phyloP scores from a whole-genome alignment of 2,329 filamentous ascomycete genomes.

The Fusarium foetens region DNA sequence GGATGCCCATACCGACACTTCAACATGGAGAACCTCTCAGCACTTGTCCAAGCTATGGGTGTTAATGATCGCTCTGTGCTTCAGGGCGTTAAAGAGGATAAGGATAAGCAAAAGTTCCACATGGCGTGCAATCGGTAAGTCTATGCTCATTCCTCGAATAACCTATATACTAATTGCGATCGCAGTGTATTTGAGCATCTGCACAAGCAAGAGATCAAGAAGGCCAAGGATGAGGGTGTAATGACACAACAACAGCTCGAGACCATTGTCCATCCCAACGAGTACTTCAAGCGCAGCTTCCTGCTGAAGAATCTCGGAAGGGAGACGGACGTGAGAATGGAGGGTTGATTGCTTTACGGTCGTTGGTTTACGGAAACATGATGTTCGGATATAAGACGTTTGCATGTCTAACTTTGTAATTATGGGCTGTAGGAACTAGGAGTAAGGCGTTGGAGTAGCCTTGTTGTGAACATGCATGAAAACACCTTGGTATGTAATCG shows the following conservation, averaged over 20 bases:
- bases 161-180: slow-evolving; percentile 1
- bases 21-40: slow-evolving; percentile 83
- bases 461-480: slow-evolving; percentile 2
- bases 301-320: slow-evolving; percentile 81
- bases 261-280: slow-evolving; percentile 96
- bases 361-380: slow-evolving; percentile 28
- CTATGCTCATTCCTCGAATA: too few species aligned
- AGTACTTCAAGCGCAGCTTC: slow-evolving; percentile 96
- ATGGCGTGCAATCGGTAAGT: slow-evolving; percentile 90
- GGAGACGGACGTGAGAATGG: slow-evolving; percentile 67
- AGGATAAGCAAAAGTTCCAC: slow-evolving; percentile 88
- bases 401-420: slow-evolving; percentile 16
- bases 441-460: slow-evolving; percentile 38
- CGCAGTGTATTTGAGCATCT: slow-evolving; percentile 84
- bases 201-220: slow-evolving; percentile 82
- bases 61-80: slow-evolving; percentile 81
- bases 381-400: slow-evolving; percentile 26
- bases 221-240: slow-evolving; percentile 77
- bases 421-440: slow-evolving; percentile 21
- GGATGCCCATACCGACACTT: slow-evolving; percentile 98
- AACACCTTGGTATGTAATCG: background rate
- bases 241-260: slow-evolving; percentile 83
- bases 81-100: slow-evolving; percentile 86
- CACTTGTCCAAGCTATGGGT: slow-evolving; percentile 80
- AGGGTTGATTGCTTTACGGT: slow-evolving; percentile 50